Evolutionary conservation across 352 stramenopile genomes (phyloP), one percentile per base, ranked within the genome.

Genomic region (Phytophthora citricola): DNA sequence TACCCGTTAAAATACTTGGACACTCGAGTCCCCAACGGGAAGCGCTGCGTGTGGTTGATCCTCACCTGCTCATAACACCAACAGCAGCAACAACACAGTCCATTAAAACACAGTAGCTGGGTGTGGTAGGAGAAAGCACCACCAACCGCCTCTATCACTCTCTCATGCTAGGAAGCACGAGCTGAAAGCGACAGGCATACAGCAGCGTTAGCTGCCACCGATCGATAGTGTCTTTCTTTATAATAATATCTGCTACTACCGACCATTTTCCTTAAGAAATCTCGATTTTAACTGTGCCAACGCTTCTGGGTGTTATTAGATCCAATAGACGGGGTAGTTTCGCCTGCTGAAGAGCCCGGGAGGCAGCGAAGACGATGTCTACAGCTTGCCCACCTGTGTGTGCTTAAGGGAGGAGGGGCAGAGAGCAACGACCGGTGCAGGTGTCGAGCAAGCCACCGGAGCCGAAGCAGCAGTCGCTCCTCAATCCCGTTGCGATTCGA

Each of bases 1-100:
- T 79, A 93, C 32, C 83, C 83, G 3, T 76, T 74, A 55, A 93
- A 93, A 49, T 75, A 76, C 76, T 93, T 93, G 63, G 61, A 72
- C 55, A 93, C 64, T 40, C 83, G 81, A 27, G 85, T 92, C 32
- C 85, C 85, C 15, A 81, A 5, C 2, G 83, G 85, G 54, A 81
- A 93, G 48, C 76, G 73, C 58, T 81, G 81, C 55, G 79, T 91
- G 29, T 60, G 44, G 17, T 78, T 71, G 2, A 79, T 79, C 17
- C 71, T 79, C 41, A 66, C 80, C 84, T 93, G 44, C 8, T 50
- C 8, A 24, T 12, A 67, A 31, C 61, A 71, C 17, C 38, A 59
- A 12, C 48, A 67, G 43, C 22, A 60, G 34, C 31, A 74, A 22
- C 24, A 62, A 17, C 50, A 72, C 11, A 61, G 10, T n/a, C 29